Conservation (phyloP, 2,329 filamentous ascomycete species). For the Tolypocladium inflatum region DNA sequence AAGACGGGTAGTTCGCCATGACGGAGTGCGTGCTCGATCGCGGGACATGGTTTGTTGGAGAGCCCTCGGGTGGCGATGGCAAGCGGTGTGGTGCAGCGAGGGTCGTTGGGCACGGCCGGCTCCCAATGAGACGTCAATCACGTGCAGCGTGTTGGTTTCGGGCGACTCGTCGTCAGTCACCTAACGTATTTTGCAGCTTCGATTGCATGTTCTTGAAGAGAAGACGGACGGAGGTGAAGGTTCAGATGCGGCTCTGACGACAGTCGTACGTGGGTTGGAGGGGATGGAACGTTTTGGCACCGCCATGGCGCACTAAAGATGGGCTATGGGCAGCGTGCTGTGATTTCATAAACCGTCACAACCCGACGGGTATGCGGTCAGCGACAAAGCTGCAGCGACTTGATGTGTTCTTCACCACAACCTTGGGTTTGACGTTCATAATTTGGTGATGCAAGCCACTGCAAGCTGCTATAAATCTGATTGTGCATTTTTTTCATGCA, state of each 20-base stretch:
- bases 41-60: slow-evolving; percentile 15
- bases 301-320: neutral
- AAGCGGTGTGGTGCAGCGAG: neutral
- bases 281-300: neutral
- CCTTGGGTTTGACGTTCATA: neutral
- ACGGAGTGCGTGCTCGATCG: slow-evolving; percentile 14
- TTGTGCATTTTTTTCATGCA: neutral
- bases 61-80: neutral
- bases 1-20: slow-evolving; percentile 23
- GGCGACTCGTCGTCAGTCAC: neutral
- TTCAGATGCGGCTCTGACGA: neutral
- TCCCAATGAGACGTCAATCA: neutral
- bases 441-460: neutral
- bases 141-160: neutral
- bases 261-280: neutral
- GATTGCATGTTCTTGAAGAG: neutral
- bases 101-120: neutral
- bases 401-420: neutral
- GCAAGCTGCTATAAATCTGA: neutral
- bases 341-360: neutral
- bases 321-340: neutral
- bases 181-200: neutral
- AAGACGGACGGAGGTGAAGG: neutral
- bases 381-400: neutral
- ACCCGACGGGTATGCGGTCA: neutral